Evolutionary conservation across 139 green algal genomes (phyloP).

Genomic region (Micractinium sp.): DNA sequence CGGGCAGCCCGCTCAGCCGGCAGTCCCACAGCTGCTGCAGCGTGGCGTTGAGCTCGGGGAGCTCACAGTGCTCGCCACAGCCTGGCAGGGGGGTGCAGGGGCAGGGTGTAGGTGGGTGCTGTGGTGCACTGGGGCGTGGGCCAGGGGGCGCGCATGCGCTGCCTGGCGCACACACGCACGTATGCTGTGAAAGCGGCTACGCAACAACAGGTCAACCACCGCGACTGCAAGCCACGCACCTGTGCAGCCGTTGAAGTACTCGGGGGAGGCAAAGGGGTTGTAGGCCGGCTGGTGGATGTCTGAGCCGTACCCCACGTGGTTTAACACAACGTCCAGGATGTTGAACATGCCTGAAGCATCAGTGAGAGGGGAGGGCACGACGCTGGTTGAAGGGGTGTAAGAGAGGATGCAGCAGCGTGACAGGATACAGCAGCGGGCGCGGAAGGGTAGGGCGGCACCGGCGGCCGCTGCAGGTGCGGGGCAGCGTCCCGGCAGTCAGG

Average conservation of each 20-base stretch:
- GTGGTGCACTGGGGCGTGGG: not conserved
- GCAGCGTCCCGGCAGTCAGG: too few relatives aligned
- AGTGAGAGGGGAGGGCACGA: too few relatives aligned
- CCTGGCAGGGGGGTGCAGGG: not conserved
- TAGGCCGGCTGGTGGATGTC: not conserved
- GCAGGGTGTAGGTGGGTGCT: not conserved
- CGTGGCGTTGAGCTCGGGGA: not conserved
- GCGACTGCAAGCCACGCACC: not conserved
- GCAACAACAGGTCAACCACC: too few relatives aligned
- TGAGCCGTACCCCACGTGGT: conserved; percentile 45
- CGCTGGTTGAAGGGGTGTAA: too few relatives aligned
- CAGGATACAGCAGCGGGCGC: too few relatives aligned
- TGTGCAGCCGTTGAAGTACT: not conserved
- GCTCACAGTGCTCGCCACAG: not conserved
- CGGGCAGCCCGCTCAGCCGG: conserved; percentile 30
- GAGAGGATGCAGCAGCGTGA: too few relatives aligned
- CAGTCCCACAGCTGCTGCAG: conserved; percentile 23
- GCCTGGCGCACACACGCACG: too few relatives aligned
- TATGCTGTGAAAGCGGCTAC: too few relatives aligned
- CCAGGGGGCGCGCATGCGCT: too few relatives aligned
- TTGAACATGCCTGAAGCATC: conserved; percentile 10
- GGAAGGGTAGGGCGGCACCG: too few relatives aligned
- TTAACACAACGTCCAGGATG: conserved; percentile 50
- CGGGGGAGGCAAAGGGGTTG: not conserved
- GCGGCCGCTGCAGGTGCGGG: too few relatives aligned